Conservation (phyloP, 352 stramenopile genomes). For the Aphanomyces euteiches region DNA sequence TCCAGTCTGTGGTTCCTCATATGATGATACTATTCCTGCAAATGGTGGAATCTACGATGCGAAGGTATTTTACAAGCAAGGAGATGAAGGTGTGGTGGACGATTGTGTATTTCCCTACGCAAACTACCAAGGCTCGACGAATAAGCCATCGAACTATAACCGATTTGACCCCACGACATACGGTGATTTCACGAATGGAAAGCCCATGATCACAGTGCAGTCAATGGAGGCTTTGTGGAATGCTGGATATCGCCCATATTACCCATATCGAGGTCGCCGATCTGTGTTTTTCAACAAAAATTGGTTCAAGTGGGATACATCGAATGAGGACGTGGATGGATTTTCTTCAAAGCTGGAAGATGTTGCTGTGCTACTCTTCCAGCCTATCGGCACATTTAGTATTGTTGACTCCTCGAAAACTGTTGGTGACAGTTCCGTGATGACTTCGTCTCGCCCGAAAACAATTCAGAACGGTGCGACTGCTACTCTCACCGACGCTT, state of each 20-base stretch:
- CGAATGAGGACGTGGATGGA: conserved; percentile 37
- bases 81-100: conserved; percentile 45
- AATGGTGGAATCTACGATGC: conserved; percentile 40
- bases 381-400: conserved; percentile 51
- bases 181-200: conserved; percentile 36
- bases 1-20: conserved; percentile 33
- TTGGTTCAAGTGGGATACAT: conserved; percentile 57
- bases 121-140: conserved; percentile 45
- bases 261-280: conserved; percentile 50
- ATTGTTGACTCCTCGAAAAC: conserved; percentile 36
- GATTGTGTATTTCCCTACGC: conserved; percentile 60
- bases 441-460: background rate
- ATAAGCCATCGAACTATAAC: conserved; percentile 36
- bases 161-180: conserved; percentile 37
- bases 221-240: conserved; percentile 46
- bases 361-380: conserved; percentile 49
- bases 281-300: conserved; percentile 68
- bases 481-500: conserved; percentile 32
- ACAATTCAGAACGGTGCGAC: conserved; percentile 33
- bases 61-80: conserved; percentile 55
- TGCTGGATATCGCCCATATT: conserved; percentile 61
- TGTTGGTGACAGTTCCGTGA: conserved; percentile 32
- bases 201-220: conserved; percentile 45
- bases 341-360: conserved; percentile 42
- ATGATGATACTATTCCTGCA: conserved; percentile 36